Base-by-base conservation (phyloP, 1,284 basidiomycete genomes). In the Puccinia triticina region DNA sequence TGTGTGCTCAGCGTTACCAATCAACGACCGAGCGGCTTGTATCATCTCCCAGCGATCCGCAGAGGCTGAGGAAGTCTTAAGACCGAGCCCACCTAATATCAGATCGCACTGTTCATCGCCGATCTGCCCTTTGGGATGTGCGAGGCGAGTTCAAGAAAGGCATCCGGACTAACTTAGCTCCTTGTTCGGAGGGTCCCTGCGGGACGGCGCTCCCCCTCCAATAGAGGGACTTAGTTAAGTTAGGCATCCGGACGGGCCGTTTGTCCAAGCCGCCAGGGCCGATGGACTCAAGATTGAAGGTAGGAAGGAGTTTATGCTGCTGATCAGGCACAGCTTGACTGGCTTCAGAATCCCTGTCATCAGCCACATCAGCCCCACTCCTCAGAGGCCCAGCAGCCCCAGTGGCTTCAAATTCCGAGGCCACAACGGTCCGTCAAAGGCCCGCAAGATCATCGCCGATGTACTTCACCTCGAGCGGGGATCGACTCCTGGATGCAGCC, bases 41-140 rank as follows among this genome's bases (percentile, higher is more conserved):
- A 96, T 87, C 95, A 97, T 87, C 90, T 91, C 73, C 91, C 91
- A 57, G 94, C 94, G 40, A 95, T 95, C 78, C 89, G 92, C 4
- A 91, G 94, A 55, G 95, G 93, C 21, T 91, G 66, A 66, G 76
- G 66, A 43, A 77, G 76, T 67, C 57, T 77, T 26, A 59, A 32
- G 29, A 48, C 16, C 66, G 80, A 67, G 37, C 18, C 29, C 29
- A 16, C 59, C 55, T 66, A 91, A n/a, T n/a, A 43, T 34, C 91
- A 91, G 43, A 89, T 92, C 66, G 93, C 96, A 0, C 89, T 98
- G 84, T 90, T 98, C 77, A 90, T 98, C 84, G 96, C 92, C 46
- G 96, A 99, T 88, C 92, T 99, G 91, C 96, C 97, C 0, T 98
- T 98, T 86, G 97, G 97, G 12, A 91, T 92, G 4, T 96, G 93